Conservation (phyloP, 768 basidiomycete genomes). For the Leucocoprinus leucothites region DNA sequence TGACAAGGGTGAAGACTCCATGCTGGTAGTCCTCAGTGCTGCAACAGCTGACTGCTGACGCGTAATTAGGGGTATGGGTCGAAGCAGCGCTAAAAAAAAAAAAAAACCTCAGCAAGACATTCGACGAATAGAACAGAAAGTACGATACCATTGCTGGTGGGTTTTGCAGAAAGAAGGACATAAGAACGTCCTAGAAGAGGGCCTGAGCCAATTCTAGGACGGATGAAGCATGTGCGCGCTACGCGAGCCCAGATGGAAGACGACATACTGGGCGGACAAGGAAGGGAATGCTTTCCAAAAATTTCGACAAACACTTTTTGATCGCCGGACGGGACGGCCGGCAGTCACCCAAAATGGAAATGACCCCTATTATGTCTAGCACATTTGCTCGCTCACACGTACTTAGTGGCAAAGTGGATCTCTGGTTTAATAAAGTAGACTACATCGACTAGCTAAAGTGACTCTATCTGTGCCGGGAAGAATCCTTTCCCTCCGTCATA, state of each 20-base stretch:
- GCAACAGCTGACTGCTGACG: constrained; percentile 3
- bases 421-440: too few species aligned
- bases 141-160: neutral
- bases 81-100: neutral
- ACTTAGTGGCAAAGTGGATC: too few species aligned
- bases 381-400: too few species aligned
- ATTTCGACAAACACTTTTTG: neutral
- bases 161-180: constrained; percentile 9
- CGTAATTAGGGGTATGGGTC: constrained; percentile 7
- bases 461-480: constrained; percentile 35
- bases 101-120: neutral
- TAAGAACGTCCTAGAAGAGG: constrained; percentile 3
- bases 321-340: too few species aligned
- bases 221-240: constrained; percentile 8
- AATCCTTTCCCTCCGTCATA: constrained; percentile 40
- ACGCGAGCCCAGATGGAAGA: constrained; percentile 11
- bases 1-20: neutral
- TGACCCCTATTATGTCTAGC: too few species aligned
- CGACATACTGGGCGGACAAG: neutral
- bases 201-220: constrained; percentile 1
- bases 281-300: neutral
- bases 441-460: too few species aligned
- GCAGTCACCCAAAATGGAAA: too few species aligned
- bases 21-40: neutral
- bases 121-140: neutral